phyloP scores from a whole-genome alignment of 2,329 filamentous ascomycete genomes.

The Aspergillus sp. region DNA sequence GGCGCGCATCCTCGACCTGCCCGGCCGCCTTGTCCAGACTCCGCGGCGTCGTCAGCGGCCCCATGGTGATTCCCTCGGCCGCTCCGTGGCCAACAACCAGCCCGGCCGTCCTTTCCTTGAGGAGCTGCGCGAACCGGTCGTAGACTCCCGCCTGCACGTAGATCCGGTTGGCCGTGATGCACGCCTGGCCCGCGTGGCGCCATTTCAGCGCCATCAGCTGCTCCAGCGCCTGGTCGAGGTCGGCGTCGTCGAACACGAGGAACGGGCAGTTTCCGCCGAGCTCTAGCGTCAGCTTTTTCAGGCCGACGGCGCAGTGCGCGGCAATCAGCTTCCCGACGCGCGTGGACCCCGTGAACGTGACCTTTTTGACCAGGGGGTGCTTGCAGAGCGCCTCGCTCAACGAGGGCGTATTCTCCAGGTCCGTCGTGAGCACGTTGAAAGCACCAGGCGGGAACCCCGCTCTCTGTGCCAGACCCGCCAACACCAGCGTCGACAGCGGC shows the following conservation, averaged over 20 bases:
- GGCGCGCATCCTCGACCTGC: conserved; percentile 58
- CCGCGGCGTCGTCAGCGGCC: conserved; percentile 49
- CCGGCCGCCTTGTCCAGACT: conserved; percentile 45
- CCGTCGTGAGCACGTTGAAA: conserved; percentile 51
- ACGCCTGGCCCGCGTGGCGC: conserved; percentile 37
- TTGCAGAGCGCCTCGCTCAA: conserved; percentile 42
- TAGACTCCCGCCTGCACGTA: conserved; percentile 36
- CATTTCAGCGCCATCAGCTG: conserved; percentile 35
- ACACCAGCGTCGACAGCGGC: conserved; percentile 46
- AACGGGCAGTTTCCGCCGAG: conserved; percentile 58
- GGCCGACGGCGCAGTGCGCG: conserved; percentile 47
- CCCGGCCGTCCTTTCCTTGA: conserved; percentile 43
- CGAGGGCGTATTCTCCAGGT: conserved; percentile 30
- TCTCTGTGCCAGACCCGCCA: conserved; percentile 44
- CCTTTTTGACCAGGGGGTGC: conserved; percentile 52
- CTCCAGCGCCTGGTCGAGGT: conserved; percentile 41
- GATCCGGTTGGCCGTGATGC: conserved; percentile 37
- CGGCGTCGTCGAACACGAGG: conserved; percentile 55
- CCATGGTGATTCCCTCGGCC: conserved; percentile 47
- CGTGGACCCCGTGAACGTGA: conserved; percentile 52
- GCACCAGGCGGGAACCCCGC: conserved; percentile 52
- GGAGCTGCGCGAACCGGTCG: conserved; percentile 46
- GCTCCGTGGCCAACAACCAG: conserved; percentile 54
- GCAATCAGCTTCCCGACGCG: conserved; percentile 55
- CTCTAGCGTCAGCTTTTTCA: conserved; percentile 58